These are phyloP conservation scores for Diaporthe longicolla DNA, from an alignment of 2,329 filamentous ascomycete genomes.

Conservation along the genomic window DNA sequence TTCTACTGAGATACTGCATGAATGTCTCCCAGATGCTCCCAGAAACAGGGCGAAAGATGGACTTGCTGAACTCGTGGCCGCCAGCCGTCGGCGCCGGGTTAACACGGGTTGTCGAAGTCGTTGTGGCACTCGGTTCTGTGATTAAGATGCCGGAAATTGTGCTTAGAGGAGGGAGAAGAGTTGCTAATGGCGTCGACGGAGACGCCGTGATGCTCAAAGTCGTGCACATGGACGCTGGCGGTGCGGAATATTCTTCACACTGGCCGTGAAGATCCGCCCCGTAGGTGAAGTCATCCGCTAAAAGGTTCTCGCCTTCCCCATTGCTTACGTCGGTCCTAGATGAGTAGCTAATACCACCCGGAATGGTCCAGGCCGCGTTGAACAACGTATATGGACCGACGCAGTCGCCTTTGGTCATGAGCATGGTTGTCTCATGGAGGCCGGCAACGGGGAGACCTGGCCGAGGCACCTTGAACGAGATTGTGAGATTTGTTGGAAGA, in stretches of 20 bases:
- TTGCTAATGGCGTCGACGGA: not conserved
- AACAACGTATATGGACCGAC: constrained; percentile 38
- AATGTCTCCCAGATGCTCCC: constrained; percentile 25
- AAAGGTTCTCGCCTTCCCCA: constrained; percentile 20
- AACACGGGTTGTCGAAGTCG: not conserved
- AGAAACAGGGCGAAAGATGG: constrained; percentile 12
- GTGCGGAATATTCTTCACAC: constrained; percentile 15
- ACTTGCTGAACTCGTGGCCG: constrained; percentile 21
- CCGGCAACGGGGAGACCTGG: constrained; percentile 36
- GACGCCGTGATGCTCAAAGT: not conserved
- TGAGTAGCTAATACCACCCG: constrained; percentile 36
- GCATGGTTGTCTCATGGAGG: constrained; percentile 39
- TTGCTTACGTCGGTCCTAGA: constrained; percentile 38
- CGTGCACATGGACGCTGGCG: constrained; percentile 13
- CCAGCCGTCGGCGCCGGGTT: not conserved
- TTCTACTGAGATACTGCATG: not conserved
- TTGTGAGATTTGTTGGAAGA: constrained; percentile 29
- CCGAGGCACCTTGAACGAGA: constrained; percentile 36
- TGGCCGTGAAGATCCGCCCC: constrained; percentile 35
- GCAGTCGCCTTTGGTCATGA: constrained; percentile 34
- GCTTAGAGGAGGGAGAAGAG: not conserved
- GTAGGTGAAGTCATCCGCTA: constrained; percentile 34
- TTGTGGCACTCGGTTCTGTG: not conserved
- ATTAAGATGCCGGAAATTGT: not conserved
- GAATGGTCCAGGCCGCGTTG: constrained; percentile 37